A percentile compares a stretch with the other conserved stretches of the same genome.
phyloP scores from a whole-genome alignment of 371 early-diverging fungal genomes.

The Nematocida homosporus region DNA sequence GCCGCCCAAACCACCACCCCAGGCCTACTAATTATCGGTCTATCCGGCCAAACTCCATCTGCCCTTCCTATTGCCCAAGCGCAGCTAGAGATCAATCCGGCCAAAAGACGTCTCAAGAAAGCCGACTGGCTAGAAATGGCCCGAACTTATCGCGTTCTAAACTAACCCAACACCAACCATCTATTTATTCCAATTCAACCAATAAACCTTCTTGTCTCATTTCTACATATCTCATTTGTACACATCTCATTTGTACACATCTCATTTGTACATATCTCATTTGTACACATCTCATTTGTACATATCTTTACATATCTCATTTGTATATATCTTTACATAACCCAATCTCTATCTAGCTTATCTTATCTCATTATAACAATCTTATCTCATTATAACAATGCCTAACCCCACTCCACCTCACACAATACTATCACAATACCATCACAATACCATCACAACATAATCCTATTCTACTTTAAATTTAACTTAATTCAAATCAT shows the following conservation, averaged over 20 bases:
- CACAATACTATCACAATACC: too few species aligned
- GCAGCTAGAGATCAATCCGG: slow-evolving; percentile 31
- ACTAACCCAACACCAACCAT: slow-evolving; percentile 3
- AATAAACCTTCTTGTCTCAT: neutral
- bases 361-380: neutral
- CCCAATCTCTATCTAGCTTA: neutral
- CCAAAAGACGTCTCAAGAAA: slow-evolving; percentile 48
- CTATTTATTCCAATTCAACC: neutral
- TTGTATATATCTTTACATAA: too few species aligned
- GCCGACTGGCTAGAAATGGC: slow-evolving; percentile 55
- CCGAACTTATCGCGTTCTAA: slow-evolving; percentile 45
- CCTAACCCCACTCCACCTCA: too few species aligned
- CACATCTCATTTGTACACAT: too few species aligned
- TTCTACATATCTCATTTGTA: too few species aligned
- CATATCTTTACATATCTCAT: too few species aligned
- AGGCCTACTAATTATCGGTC: slow-evolving; percentile 18
- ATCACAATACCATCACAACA: too few species aligned
- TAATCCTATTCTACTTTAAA: too few species aligned
- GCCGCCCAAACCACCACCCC: neutral
- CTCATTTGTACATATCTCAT: too few species aligned
- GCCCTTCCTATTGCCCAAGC: slow-evolving; percentile 7
- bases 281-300: too few species aligned
- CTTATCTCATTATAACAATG: too few species aligned
- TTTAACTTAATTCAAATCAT: too few species aligned
- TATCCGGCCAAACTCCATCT: slow-evolving; percentile 1